phyloP scores from a whole-genome alignment of 169 alveolate species.

The Eimeria tenella region DNA sequence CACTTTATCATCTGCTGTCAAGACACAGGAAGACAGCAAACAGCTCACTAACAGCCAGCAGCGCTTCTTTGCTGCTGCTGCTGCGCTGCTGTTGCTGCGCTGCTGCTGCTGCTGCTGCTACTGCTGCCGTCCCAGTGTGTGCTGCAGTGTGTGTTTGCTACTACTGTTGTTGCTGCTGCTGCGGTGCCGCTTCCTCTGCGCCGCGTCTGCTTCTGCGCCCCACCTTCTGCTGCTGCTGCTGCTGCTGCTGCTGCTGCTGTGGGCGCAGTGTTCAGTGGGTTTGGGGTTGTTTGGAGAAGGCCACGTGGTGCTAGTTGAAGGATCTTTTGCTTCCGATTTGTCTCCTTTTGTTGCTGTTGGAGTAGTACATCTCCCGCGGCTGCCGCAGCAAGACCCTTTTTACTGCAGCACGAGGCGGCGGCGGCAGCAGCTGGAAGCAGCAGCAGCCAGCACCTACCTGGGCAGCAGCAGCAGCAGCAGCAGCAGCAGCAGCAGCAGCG shows the following conservation, averaged over 20 bases:
- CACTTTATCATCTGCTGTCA: too few species aligned
- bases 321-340: neutral
- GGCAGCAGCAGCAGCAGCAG: neutral
- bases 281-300: conserved; percentile 9
- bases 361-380: neutral
- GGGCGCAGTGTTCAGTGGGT: neutral
- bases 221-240: neutral
- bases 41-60: too few species aligned
- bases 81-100: too few species aligned
- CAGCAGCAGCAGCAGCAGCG: neutral
- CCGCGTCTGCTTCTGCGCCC: neutral
- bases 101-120: too few species aligned
- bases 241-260: neutral
- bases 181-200: neutral
- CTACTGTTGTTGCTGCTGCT: conserved; percentile 32
- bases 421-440: neutral
- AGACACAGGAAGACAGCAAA: too few species aligned
- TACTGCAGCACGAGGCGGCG: neutral
- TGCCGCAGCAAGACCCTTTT: neutral
- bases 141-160: too few species aligned
- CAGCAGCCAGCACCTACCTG: neutral
- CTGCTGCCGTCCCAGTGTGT: too few species aligned
- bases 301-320: conserved; percentile 10
- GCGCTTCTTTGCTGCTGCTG: too few species aligned
- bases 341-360: neutral